Evolutionary conservation across 1,284 basidiomycete genomes (phyloP), one percentile per base, ranked within the genome.

Genomic region (Sporisorium iseilematis-ciliati): DNA sequence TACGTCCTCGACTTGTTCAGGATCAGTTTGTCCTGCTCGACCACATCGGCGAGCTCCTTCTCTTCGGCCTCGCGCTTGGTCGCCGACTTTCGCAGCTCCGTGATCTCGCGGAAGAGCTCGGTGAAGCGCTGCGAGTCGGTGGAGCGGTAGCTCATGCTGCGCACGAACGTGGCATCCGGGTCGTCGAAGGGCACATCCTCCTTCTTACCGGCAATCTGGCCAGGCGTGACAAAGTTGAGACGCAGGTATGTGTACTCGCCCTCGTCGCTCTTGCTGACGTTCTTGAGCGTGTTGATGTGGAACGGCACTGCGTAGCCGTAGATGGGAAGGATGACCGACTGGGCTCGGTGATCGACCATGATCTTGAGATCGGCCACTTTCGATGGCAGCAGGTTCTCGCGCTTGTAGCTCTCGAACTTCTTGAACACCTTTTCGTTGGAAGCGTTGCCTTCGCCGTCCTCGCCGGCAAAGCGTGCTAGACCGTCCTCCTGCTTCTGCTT

Each of bases 161-260:
- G 93, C 79, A 99, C 92, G 82, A 99, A 99, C 3, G 94, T 98
- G 0, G 96, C 92, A 73, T 97, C 93, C 1, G 96, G 94, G 84
- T 98, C 93, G 86, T 99, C 96, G 80, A 99, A 99, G 0, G 97
- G 97, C 91, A 95, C 97, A 78, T 99, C 97, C 84, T 99, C 97
- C 87, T 99, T 99, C 88, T 97, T 97, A 42, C 97, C 97, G 0
- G 94, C 92, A 51, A 98, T 91, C 85, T 98, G 95, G 52, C 97
- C 97, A 1, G 97, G 97, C 0, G 95, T 97, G 85, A 98, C 95
- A 88, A 99, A 97, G 87, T 99, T 99, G 87, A 99, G 95, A 4
- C 97, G 91, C 63, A 99, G 89, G 75, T 94, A 94, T 0, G 95
- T 96, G 85, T 92, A 93, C 58, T 98, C 94, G 8, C 93, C 94